A percentile compares a stretch with the other conserved stretches of the same genome.
phyloP scores from a whole-genome alignment of 768 basidiomycete genomes.

The Strobilomyces echinocephalus region DNA sequence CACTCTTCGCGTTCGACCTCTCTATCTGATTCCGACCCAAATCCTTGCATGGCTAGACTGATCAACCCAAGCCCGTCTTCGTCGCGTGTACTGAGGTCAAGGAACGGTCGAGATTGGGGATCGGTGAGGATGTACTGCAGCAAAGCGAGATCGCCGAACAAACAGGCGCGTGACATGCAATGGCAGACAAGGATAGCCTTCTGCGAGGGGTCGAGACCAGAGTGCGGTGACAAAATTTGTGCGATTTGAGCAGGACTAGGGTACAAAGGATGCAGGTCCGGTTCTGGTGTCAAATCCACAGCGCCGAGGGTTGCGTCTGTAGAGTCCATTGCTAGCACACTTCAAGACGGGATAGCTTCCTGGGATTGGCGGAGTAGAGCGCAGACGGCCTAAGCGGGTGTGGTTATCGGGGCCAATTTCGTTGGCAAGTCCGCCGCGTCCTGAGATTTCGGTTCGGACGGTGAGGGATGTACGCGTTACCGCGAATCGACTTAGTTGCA shows the following conservation, averaged over 20 bases:
- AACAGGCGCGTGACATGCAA: slow-evolving; percentile 68
- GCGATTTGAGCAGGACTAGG: slow-evolving; percentile 62
- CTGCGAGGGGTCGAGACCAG: slow-evolving; percentile 63
- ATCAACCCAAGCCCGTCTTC: slow-evolving; percentile 84
- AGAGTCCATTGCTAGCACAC: slow-evolving; percentile 26
- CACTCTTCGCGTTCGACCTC: slow-evolving; percentile 91
- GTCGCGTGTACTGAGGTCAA: slow-evolving; percentile 70
- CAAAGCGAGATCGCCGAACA: slow-evolving; percentile 70
- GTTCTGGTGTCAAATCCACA: slow-evolving; percentile 65
- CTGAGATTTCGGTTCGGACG: slow-evolving; percentile 18
- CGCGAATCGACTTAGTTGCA: slow-evolving; percentile 4
- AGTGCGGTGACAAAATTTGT: slow-evolving; percentile 59
- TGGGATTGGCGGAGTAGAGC: slow-evolving; percentile 1
- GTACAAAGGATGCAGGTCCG: slow-evolving; percentile 76
- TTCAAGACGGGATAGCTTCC: slow-evolving; percentile 3
- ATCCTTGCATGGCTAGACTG: slow-evolving; percentile 74
- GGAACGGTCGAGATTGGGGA: slow-evolving; percentile 55
- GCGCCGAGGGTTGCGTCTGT: slow-evolving; percentile 22
- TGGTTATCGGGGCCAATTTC: slow-evolving; percentile 4
- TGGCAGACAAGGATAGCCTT: slow-evolving; percentile 68
- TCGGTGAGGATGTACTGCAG: slow-evolving; percentile 71
- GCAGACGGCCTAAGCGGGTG: slow-evolving; percentile 2
- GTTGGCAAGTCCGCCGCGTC: slow-evolving; percentile 2
- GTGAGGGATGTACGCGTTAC: slow-evolving; percentile 7
- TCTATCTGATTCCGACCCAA: slow-evolving; percentile 74